Evolutionary conservation across 495 filamentous ascomycete species (phyloP), one percentile per base, ranked within the genome.

Genomic region (Pyrenopolyporus hunteri): DNA sequence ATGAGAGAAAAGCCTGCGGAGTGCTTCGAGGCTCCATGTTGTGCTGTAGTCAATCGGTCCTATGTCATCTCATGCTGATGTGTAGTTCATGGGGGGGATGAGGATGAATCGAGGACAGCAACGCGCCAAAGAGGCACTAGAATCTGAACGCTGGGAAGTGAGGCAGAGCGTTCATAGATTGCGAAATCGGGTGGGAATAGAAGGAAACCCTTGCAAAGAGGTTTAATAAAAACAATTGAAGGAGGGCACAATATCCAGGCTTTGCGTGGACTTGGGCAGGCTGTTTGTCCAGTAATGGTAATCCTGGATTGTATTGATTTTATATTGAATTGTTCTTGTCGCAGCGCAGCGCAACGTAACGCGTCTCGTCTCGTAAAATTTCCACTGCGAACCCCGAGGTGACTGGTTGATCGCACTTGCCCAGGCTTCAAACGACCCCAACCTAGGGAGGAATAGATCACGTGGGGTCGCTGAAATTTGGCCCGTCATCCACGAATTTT

Each of bases 1-100:
- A 92, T 43, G 91, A 93, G 43, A 93, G 85, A 59, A 96, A 89
- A 22, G 92, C 89, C 81, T 97, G 90, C 35, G 91, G 89, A 54
- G 75, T 67, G 40, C 71, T 67, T 63, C 73, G 70, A 44, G 63
- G 44, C 52, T 76, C 74, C 79, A 82, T 82, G 39, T 62, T 76
- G 55, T 53, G 17, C 57, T 19, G 45, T 32, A 32, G 11, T 42
- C 11, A 57, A 25, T 40, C 37, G 37, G 16, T 36, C 32, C 14
- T 65, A 61, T 60, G 40, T 47, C 59, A 66, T 69, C 48, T 58
- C 57, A 59, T 66, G 48, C 43, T 59, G 49, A 36, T n/a, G n/a
- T n/a, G n/a, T 52, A 13, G 29, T 26, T 43, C 3, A 51, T 45
- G 6, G n/a, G 10, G 45, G 16, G 6, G 14, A 35, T n/a, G n/a